These are phyloP conservation scores for Pleurotus ostreatus DNA, from an alignment of 768 basidiomycete species.

Conservation along the genomic window DNA sequence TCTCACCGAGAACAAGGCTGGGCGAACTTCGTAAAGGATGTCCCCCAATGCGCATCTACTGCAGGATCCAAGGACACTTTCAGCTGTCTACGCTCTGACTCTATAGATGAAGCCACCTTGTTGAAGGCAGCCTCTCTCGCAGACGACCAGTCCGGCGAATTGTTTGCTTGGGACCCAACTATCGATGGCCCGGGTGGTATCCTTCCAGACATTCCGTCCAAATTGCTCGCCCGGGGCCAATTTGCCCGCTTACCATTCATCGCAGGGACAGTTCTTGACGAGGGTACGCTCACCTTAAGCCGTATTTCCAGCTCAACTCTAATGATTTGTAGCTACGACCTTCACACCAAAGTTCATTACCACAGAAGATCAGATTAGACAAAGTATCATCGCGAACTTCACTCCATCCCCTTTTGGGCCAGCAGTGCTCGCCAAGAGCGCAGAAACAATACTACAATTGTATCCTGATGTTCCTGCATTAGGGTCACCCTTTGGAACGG, in stretches of 20 bases:
- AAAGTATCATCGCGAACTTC: conserved; percentile 19
- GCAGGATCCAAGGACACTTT: conserved; percentile 27
- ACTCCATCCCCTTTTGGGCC: conserved; percentile 25
- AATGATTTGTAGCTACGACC: conserved; percentile 24
- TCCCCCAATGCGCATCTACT: conserved; percentile 19
- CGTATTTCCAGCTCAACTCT: background rate
- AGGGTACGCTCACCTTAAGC: conserved; percentile 25
- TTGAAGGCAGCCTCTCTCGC: conserved; percentile 21
- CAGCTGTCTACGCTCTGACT: conserved; percentile 24
- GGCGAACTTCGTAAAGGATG: conserved; percentile 26
- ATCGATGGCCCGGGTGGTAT: conserved; percentile 38
- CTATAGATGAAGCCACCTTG: conserved; percentile 21
- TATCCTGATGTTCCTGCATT: conserved; percentile 38
- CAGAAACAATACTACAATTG: conserved; percentile 25
- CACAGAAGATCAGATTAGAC: conserved; percentile 21
- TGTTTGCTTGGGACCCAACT: conserved; percentile 31
- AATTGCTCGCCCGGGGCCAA: conserved; percentile 24
- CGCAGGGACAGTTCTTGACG: conserved; percentile 40
- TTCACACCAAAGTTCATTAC: conserved; percentile 25
- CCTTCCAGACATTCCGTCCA: conserved; percentile 33
- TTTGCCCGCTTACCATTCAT: conserved; percentile 41
- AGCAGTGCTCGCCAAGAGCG: conserved; percentile 15
- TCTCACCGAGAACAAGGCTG: conserved; percentile 22
- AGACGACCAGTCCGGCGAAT: conserved; percentile 16
- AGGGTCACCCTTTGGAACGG: conserved; percentile 45